Evolutionary conservation across 192 early-diverging fungal species (phyloP).

Genomic region (Kappamyces sp.): DNA sequence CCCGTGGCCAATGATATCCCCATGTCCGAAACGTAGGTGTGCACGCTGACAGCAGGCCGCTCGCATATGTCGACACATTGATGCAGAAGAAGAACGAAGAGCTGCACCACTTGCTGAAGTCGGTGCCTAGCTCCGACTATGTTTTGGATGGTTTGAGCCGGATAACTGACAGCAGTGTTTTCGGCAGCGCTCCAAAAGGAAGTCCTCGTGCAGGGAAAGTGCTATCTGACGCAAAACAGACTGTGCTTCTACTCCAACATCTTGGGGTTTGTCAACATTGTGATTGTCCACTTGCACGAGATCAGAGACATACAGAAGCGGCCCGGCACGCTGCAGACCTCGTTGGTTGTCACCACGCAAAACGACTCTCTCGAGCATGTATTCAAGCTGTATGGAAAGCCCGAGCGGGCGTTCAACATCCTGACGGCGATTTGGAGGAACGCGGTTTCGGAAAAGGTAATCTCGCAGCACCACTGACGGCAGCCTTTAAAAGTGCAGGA

Average conservation of each 20-base stretch:
- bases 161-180: conserved; percentile 20
- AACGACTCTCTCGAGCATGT: conserved; percentile 4
- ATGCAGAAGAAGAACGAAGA: conserved; percentile 28
- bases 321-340: conserved; percentile 26
- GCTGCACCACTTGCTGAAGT: conserved; percentile 36
- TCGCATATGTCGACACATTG: conserved; percentile 26
- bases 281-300: conserved; percentile 33
- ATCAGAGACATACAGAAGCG: conserved; percentile 31
- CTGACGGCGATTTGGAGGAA: background rate
- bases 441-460: background rate
- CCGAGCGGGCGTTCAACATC: background rate
- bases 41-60: too few species aligned
- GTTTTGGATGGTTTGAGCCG: conserved; percentile 29
- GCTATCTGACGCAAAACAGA: conserved; percentile 53
- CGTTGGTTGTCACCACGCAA: conserved; percentile 19
- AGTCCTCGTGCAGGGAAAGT: conserved; percentile 39
- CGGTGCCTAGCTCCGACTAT: conserved; percentile 33
- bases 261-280: conserved; percentile 54
- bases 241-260: conserved; percentile 61
- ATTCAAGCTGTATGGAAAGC: background rate
- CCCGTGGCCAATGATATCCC: too few species aligned
- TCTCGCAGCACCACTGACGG: background rate
- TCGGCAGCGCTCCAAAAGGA: conserved; percentile 33
- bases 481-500: conserved; percentile 1
- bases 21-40: too few species aligned